Base-by-base conservation (phyloP, 2,329 filamentous ascomycete genomes). In the Cytospora chrysosperma region DNA sequence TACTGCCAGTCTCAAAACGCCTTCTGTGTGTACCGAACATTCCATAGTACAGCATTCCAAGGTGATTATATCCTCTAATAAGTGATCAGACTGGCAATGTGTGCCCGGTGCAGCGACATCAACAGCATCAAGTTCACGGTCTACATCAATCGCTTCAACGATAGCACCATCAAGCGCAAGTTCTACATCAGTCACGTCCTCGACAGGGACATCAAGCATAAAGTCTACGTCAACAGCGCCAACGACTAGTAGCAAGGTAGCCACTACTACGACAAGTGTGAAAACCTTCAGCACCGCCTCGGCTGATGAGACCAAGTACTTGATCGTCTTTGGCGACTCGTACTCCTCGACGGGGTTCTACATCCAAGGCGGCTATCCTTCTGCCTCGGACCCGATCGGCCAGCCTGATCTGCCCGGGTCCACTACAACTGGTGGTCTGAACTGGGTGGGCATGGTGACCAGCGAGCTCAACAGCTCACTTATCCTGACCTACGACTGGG, bases 341-440 rank as follows among this genome's bases (percentile, higher is more conserved):
- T 62, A 62, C 32, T 57, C 53, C 3, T 51, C 60, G 24, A 62
- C 60, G 12, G 43, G 52, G 1, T 62, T 62, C 32, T 62, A 62
- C 26, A 62, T 62, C 24, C 54, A 62, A 43, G 60, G 60, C 13
- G 60, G 60, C 27, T 62, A 62, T 34, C 60, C 60, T 19, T 62
- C 60, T 26, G 54, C 60, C 17, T 62, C 60, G 3, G 47, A 57
- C 21, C 60, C 60, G 7, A 62, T 62, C 21, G 60, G 60, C 24
- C 32, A 40, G 47, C 60, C 60, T 26, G 30, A 21, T 1, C 54
- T 62, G 10, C 60, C 60, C 13, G 60, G 60, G 15, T 34, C 50
- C 49, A 62, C 60, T 6, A 62, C 60, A 13, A 57, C 53, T 4
- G 60, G 60, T 10, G 60, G 60, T 9, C 19, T 62, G 43, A 62